Percentiles rank a stretch among this genome's conserved stretches.
Conservation (phyloP, 495 filamentous ascomycete genomes). For the Beverwykella pulmonaria region DNA sequence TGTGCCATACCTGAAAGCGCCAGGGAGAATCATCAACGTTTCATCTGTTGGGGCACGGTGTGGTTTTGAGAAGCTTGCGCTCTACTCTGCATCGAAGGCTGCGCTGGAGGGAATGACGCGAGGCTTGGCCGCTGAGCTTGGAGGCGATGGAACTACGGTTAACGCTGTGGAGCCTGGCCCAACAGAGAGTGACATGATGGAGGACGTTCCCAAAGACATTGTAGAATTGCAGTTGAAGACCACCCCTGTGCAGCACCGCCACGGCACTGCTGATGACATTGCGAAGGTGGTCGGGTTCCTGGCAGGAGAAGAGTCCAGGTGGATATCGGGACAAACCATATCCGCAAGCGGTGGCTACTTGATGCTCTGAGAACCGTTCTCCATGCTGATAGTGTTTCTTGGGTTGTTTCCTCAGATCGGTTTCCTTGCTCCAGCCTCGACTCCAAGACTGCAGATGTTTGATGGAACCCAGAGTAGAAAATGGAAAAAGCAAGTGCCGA, state of each 20-base stretch:
- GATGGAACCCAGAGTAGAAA: not conserved
- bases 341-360: slow-evolving; percentile 43
- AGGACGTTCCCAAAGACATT: slow-evolving; percentile 43
- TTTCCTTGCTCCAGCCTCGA: not conserved
- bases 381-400: slow-evolving; percentile 7
- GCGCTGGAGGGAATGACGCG: slow-evolving; percentile 53
- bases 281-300: slow-evolving; percentile 46
- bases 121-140: slow-evolving; percentile 51
- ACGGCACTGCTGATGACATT: slow-evolving; percentile 43
- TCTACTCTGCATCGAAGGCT: slow-evolving; percentile 54
- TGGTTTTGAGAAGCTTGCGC: slow-evolving; percentile 45
- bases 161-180: slow-evolving; percentile 52
- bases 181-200: slow-evolving; percentile 48
- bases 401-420: slow-evolving; percentile 22
- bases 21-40: slow-evolving; percentile 60
- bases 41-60: slow-evolving; percentile 52
- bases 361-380: slow-evolving; percentile 24
- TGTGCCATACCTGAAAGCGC: slow-evolving; percentile 51
- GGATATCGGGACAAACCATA: slow-evolving; percentile 46
- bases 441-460: slow-evolving; percentile 30
- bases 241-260: slow-evolving; percentile 48
- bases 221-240: slow-evolving; percentile 44
- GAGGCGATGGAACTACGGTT: slow-evolving; percentile 49
- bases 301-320: slow-evolving; percentile 38
- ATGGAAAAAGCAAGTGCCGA: not conserved